Percentiles rank a stretch among this genome's conserved stretches.
phyloP scores from a whole-genome alignment of 2,329 filamentous ascomycete species.

The Calcarisporium arbuscula region DNA sequence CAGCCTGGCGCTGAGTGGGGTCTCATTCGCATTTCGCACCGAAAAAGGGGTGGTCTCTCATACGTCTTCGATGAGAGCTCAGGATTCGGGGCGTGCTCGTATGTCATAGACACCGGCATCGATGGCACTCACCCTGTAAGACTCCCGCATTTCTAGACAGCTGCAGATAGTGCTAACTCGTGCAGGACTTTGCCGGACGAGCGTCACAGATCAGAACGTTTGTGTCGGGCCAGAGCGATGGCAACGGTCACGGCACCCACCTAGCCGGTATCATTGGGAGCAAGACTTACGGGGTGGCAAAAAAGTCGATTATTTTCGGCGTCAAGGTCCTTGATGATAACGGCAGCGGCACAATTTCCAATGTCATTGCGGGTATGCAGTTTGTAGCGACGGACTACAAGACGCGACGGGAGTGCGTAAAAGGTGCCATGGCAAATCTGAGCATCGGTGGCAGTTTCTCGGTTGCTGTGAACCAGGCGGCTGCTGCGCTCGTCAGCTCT shows the following conservation, averaged over 20 bases:
- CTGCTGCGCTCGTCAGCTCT: conserved; percentile 30
- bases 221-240: conserved; percentile 15
- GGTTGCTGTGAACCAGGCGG: conserved; percentile 38
- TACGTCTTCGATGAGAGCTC: conserved; percentile 25
- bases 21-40: conserved; percentile 24
- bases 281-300: conserved; percentile 33
- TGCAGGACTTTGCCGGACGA: conserved; percentile 10
- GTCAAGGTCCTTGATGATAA: conserved; percentile 35
- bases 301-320: conserved; percentile 27
- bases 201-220: background rate
- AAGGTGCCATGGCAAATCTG: conserved; percentile 42
- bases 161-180: background rate
- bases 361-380: conserved; percentile 34
- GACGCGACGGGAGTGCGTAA: conserved; percentile 21
- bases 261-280: conserved; percentile 33
- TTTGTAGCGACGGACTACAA: conserved; percentile 27
- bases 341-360: conserved; percentile 26
- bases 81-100: conserved; percentile 28
- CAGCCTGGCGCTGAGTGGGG: conserved; percentile 27
- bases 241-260: conserved; percentile 35
- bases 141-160: conserved; percentile 6
- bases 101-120: conserved; percentile 36
- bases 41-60: conserved; percentile 10
- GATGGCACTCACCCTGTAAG: conserved; percentile 22
- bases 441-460: conserved; percentile 40